phyloP scores from a whole-genome alignment of 257 asterid genomes.

The Osmanthus fragrans region DNA sequence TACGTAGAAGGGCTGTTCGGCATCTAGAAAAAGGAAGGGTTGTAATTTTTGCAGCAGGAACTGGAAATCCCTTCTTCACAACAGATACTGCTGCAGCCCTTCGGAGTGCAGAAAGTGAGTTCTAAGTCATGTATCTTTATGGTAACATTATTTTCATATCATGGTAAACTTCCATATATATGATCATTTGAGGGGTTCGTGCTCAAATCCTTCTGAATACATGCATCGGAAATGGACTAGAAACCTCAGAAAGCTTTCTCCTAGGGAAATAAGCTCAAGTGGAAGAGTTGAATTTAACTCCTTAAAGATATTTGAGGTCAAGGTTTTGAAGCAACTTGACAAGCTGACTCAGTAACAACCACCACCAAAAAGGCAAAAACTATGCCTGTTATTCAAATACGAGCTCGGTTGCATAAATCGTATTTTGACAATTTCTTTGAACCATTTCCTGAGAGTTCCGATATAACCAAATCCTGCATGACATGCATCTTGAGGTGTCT shows the following conservation, averaged over 20 bases:
- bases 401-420: no score
- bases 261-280: neutral
- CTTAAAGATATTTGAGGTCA: neutral
- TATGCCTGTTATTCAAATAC: neutral
- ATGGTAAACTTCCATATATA: neutral
- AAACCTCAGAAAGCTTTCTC: neutral
- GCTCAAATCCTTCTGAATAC: neutral
- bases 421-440: no score
- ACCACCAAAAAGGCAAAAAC: neutral
- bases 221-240: neutral
- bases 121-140: neutral
- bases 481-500: no score
- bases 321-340: neutral
- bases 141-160: no score
- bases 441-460: no score
- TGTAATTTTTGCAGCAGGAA: slow-evolving; percentile 96
- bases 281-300: neutral
- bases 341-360: neutral
- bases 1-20: slow-evolving; percentile 90
- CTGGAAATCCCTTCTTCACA: slow-evolving; percentile 98
- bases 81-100: slow-evolving; percentile 99
- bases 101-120: slow-evolving; percentile 93
- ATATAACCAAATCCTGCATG: no score
- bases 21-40: slow-evolving; percentile 98
- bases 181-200: neutral